These are phyloP conservation scores for Hypoxylon lienhwacheense DNA, from an alignment of 495 filamentous ascomycete genomes.

Conservation along the genomic window DNA sequence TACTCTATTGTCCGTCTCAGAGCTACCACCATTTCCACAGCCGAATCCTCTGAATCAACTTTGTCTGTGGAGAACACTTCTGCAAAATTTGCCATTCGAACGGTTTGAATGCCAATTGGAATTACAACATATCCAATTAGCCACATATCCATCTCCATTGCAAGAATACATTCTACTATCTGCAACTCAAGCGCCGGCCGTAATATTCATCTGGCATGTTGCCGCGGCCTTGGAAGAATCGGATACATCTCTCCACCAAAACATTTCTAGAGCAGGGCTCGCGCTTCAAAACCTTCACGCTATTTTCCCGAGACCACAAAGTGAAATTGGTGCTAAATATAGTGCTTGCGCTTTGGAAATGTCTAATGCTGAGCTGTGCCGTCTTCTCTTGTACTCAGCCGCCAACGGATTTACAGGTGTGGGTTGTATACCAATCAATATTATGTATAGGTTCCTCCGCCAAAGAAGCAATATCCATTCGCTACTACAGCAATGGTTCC, in stretches of 20 bases:
- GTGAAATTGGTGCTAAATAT: neutral
- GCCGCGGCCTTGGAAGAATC: neutral
- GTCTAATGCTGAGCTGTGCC: constrained; percentile 4
- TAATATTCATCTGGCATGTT: neutral
- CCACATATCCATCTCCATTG: constrained; percentile 1
- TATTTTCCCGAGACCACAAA: neutral
- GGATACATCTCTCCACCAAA: neutral
- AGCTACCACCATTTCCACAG: neutral
- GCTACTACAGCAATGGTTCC: constrained; percentile 1
- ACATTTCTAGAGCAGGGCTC: neutral
- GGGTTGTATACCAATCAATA: neutral
- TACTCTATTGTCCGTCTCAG: no score
- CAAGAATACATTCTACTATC: neutral
- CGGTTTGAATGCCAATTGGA: constrained; percentile 1
- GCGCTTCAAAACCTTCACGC: constrained; percentile 2
- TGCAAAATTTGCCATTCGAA: constrained; percentile 16
- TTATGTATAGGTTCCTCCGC: neutral
- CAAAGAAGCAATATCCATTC: constrained; percentile 1
- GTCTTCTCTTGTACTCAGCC: constrained; percentile 11
- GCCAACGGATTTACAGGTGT: constrained; percentile 21
- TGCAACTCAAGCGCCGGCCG: neutral
- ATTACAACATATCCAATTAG: neutral
- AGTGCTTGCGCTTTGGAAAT: neutral
- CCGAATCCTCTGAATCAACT: neutral
- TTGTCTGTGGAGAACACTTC: neutral